Evolutionary conservation across 2,329 filamentous ascomycete species (phyloP).

Genomic region (Colletotrichum truncatum): DNA sequence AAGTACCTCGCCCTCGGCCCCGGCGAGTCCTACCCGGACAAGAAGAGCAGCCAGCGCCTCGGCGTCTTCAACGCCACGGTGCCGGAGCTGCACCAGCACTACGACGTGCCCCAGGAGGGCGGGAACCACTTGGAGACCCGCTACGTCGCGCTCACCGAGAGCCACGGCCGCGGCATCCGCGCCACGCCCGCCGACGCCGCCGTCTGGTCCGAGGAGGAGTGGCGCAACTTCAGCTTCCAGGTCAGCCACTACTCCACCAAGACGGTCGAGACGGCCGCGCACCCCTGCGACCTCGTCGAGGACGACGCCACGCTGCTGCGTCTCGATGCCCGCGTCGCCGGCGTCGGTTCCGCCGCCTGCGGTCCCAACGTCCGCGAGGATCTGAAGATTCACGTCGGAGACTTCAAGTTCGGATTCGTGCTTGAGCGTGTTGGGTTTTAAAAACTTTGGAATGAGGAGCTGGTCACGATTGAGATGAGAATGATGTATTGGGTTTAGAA

Average conservation of each 20-base stretch:
- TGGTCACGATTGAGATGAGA: background rate
- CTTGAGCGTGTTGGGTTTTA: conserved; percentile 42
- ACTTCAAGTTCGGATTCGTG: conserved; percentile 51
- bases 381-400: conserved; percentile 49
- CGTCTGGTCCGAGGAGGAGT: conserved; percentile 44
- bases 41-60: conserved; percentile 62
- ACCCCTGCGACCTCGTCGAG: conserved; percentile 69
- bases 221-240: conserved; percentile 60
- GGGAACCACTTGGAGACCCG: conserved; percentile 70
- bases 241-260: conserved; percentile 61
- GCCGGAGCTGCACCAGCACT: conserved; percentile 62
- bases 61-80: conserved; percentile 57
- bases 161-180: conserved; percentile 39
- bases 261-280: conserved; percentile 65
- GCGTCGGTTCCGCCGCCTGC: conserved; percentile 59
- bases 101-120: conserved; percentile 75
- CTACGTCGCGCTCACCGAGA: conserved; percentile 57
- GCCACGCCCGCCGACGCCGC: conserved; percentile 36
- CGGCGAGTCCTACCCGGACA: conserved; percentile 72
- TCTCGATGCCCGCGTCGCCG: conserved; percentile 56
- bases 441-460: too few species aligned
- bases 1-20: conserved; percentile 72
- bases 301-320: conserved; percentile 54
- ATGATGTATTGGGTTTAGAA: background rate
- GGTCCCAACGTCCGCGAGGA: conserved; percentile 58